Evolutionary conservation across 2,329 filamentous ascomycete genomes (phyloP).

Genomic region (Cercospora sp.): DNA sequence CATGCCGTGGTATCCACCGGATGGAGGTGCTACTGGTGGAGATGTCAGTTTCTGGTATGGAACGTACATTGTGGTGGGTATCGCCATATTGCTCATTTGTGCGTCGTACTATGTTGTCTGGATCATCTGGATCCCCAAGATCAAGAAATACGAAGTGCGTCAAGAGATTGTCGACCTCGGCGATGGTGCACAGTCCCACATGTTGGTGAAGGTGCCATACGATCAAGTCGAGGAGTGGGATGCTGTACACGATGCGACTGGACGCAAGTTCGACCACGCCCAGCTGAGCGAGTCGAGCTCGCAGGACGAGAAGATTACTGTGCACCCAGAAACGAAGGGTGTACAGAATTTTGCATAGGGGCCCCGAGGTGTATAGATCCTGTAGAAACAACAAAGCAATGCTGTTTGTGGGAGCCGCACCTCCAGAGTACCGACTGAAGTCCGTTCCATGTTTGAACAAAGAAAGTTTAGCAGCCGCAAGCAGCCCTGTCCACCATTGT

Average conservation of each 20-base stretch:
- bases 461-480: neutral
- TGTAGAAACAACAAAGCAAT: neutral
- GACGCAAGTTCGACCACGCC: conserved; percentile 15
- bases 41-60: conserved; percentile 74
- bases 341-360: neutral
- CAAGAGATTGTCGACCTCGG: conserved; percentile 57
- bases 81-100: conserved; percentile 64
- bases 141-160: conserved; percentile 56
- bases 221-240: conserved; percentile 59
- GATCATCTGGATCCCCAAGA: conserved; percentile 58
- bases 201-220: conserved; percentile 57
- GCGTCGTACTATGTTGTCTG: conserved; percentile 60
- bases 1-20: conserved; percentile 72
- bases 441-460: neutral
- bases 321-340: conserved; percentile 8
- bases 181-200: conserved; percentile 51
- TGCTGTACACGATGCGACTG: conserved; percentile 54
- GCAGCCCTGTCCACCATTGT: neutral
- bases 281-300: conserved; percentile 6
- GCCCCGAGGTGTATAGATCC: neutral
- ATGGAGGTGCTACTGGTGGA: conserved; percentile 59
- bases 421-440: neutral
- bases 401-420: neutral
- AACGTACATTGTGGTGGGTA: conserved; percentile 65
- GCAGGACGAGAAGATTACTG: conserved; percentile 14